These are phyloP conservation scores for Geranium brycei DNA, from an alignment of 345 rosid genomes.

Conservation along the genomic window DNA sequence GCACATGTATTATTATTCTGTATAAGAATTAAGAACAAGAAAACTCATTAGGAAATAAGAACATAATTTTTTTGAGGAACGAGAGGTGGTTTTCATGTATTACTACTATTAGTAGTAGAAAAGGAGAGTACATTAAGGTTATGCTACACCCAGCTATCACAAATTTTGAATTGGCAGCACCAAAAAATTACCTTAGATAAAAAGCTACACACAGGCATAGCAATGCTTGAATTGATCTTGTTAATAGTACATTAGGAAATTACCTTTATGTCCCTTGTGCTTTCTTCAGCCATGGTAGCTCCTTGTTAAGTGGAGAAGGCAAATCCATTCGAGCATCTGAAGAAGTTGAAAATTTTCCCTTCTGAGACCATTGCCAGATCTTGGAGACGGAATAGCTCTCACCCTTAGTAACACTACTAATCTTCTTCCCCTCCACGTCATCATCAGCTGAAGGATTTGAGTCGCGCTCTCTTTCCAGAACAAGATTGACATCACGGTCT, in stretches of 20 bases:
- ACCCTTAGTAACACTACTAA: conserved; percentile 48
- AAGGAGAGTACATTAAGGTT: conserved; percentile 1
- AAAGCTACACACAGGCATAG: conserved; percentile 8
- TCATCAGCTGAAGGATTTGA: conserved; percentile 23
- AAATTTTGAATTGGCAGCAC: conserved; percentile 8
- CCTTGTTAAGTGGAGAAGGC: conserved; percentile 49
- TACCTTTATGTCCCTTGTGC: conserved; percentile 32
- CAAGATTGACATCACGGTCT: conserved; percentile 13
- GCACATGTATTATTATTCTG: no score
- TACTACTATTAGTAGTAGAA: conserved; percentile 4
- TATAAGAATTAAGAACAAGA: no score
- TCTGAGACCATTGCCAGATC: conserved; percentile 87
- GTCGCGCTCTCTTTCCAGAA: conserved; percentile 17
- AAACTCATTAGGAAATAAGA: no score
- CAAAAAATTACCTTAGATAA: conserved; percentile 1
- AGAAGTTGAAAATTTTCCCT: conserved; percentile 39
- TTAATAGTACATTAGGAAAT: conserved; percentile 7
- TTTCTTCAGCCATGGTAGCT: conserved; percentile 54
- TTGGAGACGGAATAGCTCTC: conserved; percentile 78
- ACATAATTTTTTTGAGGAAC: conserved; percentile 1
- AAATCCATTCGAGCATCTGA: conserved; percentile 29
- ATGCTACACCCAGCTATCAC: conserved; percentile 8
- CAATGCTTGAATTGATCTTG: conserved; percentile 10
- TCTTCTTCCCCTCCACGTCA: conserved; percentile 42
- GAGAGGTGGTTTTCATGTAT: not conserved